Evolutionary conservation across 768 basidiomycete genomes (phyloP).

Genomic region (Suillus alpinus): DNA sequence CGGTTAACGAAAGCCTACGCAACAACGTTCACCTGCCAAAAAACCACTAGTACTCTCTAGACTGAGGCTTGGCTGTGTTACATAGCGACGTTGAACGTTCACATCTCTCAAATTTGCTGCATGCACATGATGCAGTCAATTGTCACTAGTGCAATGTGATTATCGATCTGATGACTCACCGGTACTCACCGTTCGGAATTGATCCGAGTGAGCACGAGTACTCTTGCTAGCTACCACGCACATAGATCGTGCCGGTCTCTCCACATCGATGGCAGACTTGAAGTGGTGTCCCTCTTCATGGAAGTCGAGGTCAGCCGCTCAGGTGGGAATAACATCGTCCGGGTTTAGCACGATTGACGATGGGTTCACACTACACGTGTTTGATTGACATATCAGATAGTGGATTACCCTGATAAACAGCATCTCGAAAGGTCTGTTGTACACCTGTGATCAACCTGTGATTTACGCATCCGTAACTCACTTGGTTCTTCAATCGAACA

Average conservation of each 20-base stretch:
- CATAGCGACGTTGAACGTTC: too few species aligned
- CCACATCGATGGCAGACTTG: conserved; percentile 1
- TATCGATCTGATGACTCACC: not conserved
- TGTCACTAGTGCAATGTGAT: not conserved
- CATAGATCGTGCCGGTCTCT: not conserved
- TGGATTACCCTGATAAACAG: conserved; percentile 64
- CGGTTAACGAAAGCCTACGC: not conserved
- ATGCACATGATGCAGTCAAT: too few species aligned
- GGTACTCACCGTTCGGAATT: not conserved
- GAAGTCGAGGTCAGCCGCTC: conserved; percentile 72
- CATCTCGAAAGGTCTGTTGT: conserved; percentile 54
- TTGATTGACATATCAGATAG: conserved; percentile 43
- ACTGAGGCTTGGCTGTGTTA: too few species aligned
- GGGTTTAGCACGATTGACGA: not conserved
- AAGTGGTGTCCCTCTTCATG: conserved; percentile 78
- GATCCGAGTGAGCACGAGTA: not conserved
- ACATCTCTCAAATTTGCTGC: too few species aligned
- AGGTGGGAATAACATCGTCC: conserved; percentile 42
- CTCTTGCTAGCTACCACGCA: not conserved
- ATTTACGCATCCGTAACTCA: not conserved
- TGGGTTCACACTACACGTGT: conserved; percentile 1
- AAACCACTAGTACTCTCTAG: too few species aligned
- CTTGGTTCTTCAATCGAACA: conserved; percentile 25
- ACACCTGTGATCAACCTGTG: not conserved
- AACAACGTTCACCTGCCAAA: not conserved